Base-by-base conservation (phyloP, 306 rosid genomes). In the Medicago lupulina region DNA sequence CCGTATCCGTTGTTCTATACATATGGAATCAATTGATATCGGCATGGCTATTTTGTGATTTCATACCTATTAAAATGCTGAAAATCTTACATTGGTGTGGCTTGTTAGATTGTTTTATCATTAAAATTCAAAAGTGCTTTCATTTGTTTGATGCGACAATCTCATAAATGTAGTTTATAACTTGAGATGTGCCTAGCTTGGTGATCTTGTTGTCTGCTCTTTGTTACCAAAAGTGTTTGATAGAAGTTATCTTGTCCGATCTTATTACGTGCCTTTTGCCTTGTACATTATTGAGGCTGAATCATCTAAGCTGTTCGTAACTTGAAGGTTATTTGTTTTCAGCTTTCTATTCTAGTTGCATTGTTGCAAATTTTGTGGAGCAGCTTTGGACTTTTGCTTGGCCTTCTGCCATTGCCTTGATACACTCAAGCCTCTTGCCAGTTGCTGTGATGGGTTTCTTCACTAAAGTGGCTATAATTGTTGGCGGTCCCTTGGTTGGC, bases 341-440 rank as follows among this genome's bases (percentile, higher is more conserved):
- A 95, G 99, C 93, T 84, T 81, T 95, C 71, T 92, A 95, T 79
- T 91, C 88, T 71, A 85, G 96, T 72, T 95, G 99, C 77, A 71
- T 92, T 17, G 91, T 94, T 85, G 97, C 96, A 54, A 96, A 96
- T 85, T 75, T 89, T 47, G 99, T 96, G 68, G 99, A 96, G 82
- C 99, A 96, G 75, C 89, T 92, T 80, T 96, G 99, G 99, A 90
- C 82, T 87, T 96, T 96, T 55, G 97, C 99, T 68, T 96, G 98
- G 99, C 99, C 99, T 83, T 90, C 98, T 68, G 92, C 99, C 61
- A 92, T 96, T 65, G 99, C 98, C 53, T 77, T 96, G 85, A 88
- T 90, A 71, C 96, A 96, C 79, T 89, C 98, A 18, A 96, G 99
- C 86, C 98, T 96, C 80, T 83, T 90, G 73, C 99, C 99, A 2